Evolutionary conservation across 169 alveolate species (phyloP), one percentile per base, ranked within the genome.

Genomic region (Plasmodium billcollinsi): DNA sequence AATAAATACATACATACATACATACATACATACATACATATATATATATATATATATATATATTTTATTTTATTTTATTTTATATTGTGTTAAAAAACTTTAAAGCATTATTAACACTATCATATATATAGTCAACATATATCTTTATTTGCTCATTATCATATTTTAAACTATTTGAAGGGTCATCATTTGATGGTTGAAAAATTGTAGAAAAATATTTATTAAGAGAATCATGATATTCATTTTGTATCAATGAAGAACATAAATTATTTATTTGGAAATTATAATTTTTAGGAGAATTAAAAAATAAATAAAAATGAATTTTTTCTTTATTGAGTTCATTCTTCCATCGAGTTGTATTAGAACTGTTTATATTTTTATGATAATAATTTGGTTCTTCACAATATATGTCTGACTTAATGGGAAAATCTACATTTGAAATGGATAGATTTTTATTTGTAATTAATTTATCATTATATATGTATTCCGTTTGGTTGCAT

Each of bases 211-310:
- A 59, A 20, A 83, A 83, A 83, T 56, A 33, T 69, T 83, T 83
- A 43, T 52, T 83, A 21, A 83, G 86, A 73, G 86, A 83, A 63
- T 26, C 18, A 49, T 83, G 91, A 83, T 69, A 43, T 29, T 83
- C 86, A 70, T 70, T 83, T 69, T 83, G 91, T 58, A 83, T 72
- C 29, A 58, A 58, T 3, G 91, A 83, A n/a, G 91, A 83, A 20
- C 65, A 83, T 63, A 83, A 56, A 59, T 20, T 83, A 72, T 83
- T 67, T 47, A 47, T 63, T 58, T 83, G 91, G 6, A 49, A 47
- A 69, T 83, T 83, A 58, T 54, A 70, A 21, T 83, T 52, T 58
- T 83, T 83, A 59, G 80, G 76, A 33, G 78, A 56, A 62, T 83
- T 83, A 66, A 83, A 83, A 83, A 83, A 83, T 43, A 83, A 83